Base-by-base conservation (phyloP, 2,329 filamentous ascomycete genomes). In the Fusarium sp. region DNA sequence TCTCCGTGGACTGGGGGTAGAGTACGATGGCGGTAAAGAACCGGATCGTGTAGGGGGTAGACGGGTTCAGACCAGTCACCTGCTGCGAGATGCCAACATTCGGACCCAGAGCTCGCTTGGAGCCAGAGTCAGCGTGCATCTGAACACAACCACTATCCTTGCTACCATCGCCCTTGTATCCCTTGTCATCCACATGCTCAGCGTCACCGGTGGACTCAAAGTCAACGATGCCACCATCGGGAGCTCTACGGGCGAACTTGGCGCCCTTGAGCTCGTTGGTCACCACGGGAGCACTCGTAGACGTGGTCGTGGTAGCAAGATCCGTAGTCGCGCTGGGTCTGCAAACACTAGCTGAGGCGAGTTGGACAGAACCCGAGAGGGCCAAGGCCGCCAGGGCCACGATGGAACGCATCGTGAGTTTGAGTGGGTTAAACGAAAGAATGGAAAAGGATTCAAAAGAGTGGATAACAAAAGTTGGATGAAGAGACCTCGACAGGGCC, bases 21-120 rank as follows among this genome's bases (percentile, higher is more conserved):
- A 36, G 33, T 23, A 64, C 34, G 2, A 69, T 36, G 23, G 58
- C 44, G n/a, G 58, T 51, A 31, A 38, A 67, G 56, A 67, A 67
- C 8, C 56, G 67, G 25, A 69, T 25, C 4, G 67, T 69, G 46
- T 67, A 69, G 6, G 44, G 42, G 1, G 55, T 58, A 4, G 27
- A 25, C 4, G 53, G 29, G 33, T 65, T 34, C 16, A 69, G 20
- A 23, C 33, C 42, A 10, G 16, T 36, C 16, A 67, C 16, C 4
- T 61, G 25, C 54, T 67, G 65, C 20, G 58, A 58, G 23, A 67
- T 58, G 25, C 34, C 31, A 20, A 50, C 64, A 16, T 13, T 16
- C 13, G 46, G n/a, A 5, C 57, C 46, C 8, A 61, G 6, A 3
- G 18, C 38, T 46, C 65, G 46, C 62, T 67, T 58, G 10, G 20